Evolutionary conservation across 2,329 filamentous ascomycete species (phyloP), one percentile per base, ranked within the genome.

Genomic region (Rhexocercosporidium sp.): DNA sequence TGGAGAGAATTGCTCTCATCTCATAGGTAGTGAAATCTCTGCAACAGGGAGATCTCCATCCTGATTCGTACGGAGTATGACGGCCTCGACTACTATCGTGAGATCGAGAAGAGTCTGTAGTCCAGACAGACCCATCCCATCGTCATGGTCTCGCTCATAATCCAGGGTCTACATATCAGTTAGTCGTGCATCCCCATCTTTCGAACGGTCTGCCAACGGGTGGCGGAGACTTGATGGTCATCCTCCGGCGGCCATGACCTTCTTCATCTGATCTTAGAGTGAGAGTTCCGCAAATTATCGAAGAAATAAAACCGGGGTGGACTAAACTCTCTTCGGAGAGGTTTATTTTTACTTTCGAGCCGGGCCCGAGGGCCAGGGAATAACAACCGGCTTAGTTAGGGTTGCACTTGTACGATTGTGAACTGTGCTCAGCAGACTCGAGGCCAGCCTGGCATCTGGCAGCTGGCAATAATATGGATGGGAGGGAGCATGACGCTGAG

Each of bases 381-480:
- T 20, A 37, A 56, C 6, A 20, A 25, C 53, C 31, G 29, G n/a
- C n/a, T n/a, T n/a, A n/a, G 9, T 14, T 56, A 22, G 31, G 31
- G 53, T 37, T 56, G 53, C 53, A 56, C 53, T 56, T 56, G 53
- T 56, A 37, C 53, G n/a, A 56, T 37, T 29, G 49, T 31, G 49
- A 53, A 31, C 25, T 31, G 49, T 31, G 49, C 27, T n/a, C 49
- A 18, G 49, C 29, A 31, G 53, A 56, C 29, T 56, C 53, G 29
- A 37, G 53, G 22, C 14, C 16, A 18, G n/a, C 16, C n/a, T 44
- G 41, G 41, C 3, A 18, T 18, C 0, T 5, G 41, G 41, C 4
- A 44, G 22, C 53, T 56, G 53, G 49, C 49, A 56, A 56, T 31
- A 34, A 53, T 37, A 56, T 56, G 31, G 12, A 56, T 39, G 12